These are phyloP conservation scores for Zygoascus sp. DNA, from an alignment of 1,139 yeast species.

Conservation along the genomic window DNA sequence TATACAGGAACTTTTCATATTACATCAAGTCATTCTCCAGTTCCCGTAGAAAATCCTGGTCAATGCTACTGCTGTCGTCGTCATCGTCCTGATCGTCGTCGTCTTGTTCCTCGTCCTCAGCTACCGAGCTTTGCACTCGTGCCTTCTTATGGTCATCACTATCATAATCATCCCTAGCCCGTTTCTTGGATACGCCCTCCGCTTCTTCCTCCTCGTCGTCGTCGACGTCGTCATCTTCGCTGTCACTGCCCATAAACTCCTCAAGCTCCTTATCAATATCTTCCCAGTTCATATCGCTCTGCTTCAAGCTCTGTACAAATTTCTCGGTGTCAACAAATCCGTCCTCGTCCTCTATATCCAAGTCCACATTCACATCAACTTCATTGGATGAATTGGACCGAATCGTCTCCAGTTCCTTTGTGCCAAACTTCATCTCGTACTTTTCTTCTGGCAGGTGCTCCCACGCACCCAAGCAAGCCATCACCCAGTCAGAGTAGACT, in stretches of 20 bases:
- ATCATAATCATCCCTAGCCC: conserved; percentile 21
- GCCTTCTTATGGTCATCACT: conserved; percentile 17
- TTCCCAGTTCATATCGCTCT: conserved; percentile 38
- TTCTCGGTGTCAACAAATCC: conserved; percentile 28
- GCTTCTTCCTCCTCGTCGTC: conserved; percentile 27
- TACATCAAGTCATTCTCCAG: conserved; percentile 31
- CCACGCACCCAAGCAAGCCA: conserved; percentile 82
- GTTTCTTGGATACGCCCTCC: conserved; percentile 13
- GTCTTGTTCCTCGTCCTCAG: conserved; percentile 4
- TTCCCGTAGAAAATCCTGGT: conserved; percentile 41
- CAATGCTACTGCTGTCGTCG: conserved; percentile 23
- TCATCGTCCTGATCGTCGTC: conserved; percentile 30
- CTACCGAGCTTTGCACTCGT: conserved; percentile 23
- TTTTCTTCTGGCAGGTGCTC: conserved; percentile 58
- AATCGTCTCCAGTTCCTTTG: conserved; percentile 12
- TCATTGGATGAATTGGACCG: conserved; percentile 2
- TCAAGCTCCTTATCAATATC: conserved; percentile 37
- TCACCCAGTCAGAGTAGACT: conserved; percentile 92
- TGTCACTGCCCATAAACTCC: conserved; percentile 35
- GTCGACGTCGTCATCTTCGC: conserved; percentile 31
- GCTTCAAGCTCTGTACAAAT: conserved; percentile 32
- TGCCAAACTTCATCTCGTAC: conserved; percentile 44
- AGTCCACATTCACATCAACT: conserved; percentile 3
- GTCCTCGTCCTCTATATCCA: conserved; percentile 33
- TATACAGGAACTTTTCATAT: conserved; percentile 2